Evolutionary conservation across 768 basidiomycete genomes (phyloP), one percentile per base, ranked within the genome.

Genomic region (Rickenella mellea): DNA sequence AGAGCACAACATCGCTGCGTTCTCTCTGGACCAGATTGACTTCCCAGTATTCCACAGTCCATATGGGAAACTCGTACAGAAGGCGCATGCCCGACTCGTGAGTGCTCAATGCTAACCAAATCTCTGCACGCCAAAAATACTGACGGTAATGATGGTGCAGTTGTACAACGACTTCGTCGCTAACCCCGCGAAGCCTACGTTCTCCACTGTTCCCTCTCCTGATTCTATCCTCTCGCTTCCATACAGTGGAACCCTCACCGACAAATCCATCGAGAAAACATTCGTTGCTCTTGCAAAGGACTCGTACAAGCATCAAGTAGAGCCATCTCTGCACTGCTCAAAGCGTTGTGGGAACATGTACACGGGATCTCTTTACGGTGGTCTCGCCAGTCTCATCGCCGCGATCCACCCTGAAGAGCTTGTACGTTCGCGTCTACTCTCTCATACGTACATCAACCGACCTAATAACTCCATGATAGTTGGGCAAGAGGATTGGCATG

Each of bases 21-120:
- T 91, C 67, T 83, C 84, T 7, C 73, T n/a, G n/a, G 80, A 83
- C 39, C 75, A 80, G 51, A 75, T 96, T 55, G 94, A 98, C 66
- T 98, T 89, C 60, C 74, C 84, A 49, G 79, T 93, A 53, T 93
- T 97, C 80, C 96, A 99, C 72, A 84, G 83, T 45, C 96, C 96
- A 0, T 99, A 97, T 63, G 94, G 96, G 68, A 99, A 99, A 69
- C 87, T 96, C 60, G 93, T 96, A 41, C 86, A 96, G 62, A 99
- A 97, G 68, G 92, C 88, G 31, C 83, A 94, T 60, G 94, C 88
- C 28, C 87, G 96, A 44, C 69, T 98, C 58, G 43, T 64, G 24
- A 40, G 62, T 51, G 12, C 19, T 12, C 12, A n/a, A n/a, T n/a
- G n/a, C n/a, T n/a, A n/a, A n/a, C 3, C 17, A 25, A 1, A 2